phyloP scores from a whole-genome alignment of 305 asterid genomes.

The Ruellia speciosa region DNA sequence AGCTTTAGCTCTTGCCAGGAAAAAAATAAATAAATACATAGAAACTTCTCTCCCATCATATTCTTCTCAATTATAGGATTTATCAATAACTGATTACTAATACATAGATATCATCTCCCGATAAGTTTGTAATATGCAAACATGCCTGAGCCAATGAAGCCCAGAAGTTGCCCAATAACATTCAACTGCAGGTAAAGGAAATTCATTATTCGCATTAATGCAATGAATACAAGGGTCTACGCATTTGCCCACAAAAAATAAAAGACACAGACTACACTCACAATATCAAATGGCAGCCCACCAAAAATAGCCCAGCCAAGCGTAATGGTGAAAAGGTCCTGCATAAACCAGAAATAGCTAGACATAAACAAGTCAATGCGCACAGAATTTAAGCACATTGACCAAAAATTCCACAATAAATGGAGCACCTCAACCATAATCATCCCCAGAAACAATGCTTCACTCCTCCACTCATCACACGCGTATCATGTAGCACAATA shows the following conservation, averaged over 20 bases:
- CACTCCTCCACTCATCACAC: no score
- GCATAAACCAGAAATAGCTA: slow-evolving; percentile 4
- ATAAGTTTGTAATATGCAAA: slow-evolving; percentile 72
- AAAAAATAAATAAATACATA: no score
- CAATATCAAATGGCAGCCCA: slow-evolving; percentile 89
- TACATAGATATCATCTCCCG: slow-evolving; percentile 41
- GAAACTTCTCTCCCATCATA: no score
- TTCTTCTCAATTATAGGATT: no score
- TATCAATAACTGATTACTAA: no score
- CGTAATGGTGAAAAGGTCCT: slow-evolving; percentile 85
- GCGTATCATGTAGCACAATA: no score
- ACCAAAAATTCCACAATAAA: background rate
- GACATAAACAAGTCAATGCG: background rate
- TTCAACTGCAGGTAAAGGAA: slow-evolving; percentile 54
- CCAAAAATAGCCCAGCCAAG: slow-evolving; percentile 90
- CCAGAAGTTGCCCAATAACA: slow-evolving; percentile 78
- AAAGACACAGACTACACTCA: slow-evolving; percentile 29
- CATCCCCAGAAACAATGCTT: no score
- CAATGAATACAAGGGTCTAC: background rate
- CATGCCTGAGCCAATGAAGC: slow-evolving; percentile 83
- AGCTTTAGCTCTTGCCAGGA: no score
- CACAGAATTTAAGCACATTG: background rate
- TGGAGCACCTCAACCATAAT: no score
- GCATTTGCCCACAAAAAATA: background rate
- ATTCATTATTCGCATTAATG: background rate